Evolutionary conservation across 768 basidiomycete genomes (phyloP), one percentile per base, ranked within the genome.

Genomic region (Calocybe gangraenosa): DNA sequence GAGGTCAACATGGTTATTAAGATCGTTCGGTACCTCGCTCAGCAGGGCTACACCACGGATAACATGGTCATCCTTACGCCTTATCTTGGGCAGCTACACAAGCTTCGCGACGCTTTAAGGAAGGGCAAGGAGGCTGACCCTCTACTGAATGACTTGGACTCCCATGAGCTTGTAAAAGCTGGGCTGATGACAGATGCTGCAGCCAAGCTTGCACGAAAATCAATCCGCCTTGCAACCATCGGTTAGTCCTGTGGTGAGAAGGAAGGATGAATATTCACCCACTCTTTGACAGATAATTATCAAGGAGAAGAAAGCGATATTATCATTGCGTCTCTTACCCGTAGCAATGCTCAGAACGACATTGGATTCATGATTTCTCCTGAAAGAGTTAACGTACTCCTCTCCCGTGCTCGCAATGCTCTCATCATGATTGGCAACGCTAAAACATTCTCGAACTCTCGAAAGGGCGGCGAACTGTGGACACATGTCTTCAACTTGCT

Each of bases 221-320:
- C 67, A 0, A 64, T 87, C 37, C 72, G 81, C 1, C 58, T 87
- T 0, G 76, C 81, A 0, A 86, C 84, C 0, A 84, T 86, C 5
- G 84, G 84, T 82, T 40, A 9, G 67, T 49, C 11, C 9, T 31
- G 25, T 28, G 11, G 25, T 11, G 5, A 5, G 25, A 6, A 28
- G n/a, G n/a, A n/a, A n/a, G n/a, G n/a, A n/a, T n/a, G 11, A 5
- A 6, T 28, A 28, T 28, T 28, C 11, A 6, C 25, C 11, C 25
- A 11, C 5, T 28, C 4, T 20, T 15, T 1, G 14, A 15, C 37
- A 85, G 85, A 87, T 53, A 87, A 87, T 52, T 87, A 85, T 49
- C 85, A 87, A 56, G 84, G 84, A 2, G 85, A 87, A 56, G 84
- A 87, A 58, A 79, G 79, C 25, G 75, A 86, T 39, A 79, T 87